phyloP scores from a whole-genome alignment of 208 protist genomes.

The Leishmania martiniquensis region DNA sequence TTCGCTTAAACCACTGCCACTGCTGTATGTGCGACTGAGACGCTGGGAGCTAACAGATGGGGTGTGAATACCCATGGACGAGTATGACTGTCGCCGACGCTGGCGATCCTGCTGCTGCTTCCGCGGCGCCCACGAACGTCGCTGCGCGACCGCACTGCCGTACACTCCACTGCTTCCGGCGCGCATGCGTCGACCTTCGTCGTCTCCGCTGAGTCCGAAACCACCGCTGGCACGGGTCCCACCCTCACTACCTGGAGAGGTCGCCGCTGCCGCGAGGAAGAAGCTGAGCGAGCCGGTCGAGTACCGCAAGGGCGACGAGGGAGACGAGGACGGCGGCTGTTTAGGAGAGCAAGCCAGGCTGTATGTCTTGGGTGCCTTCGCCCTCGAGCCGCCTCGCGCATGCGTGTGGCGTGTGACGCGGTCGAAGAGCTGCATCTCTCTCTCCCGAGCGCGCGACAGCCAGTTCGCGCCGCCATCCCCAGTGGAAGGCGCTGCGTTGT shows the following conservation, averaged over 20 bases:
- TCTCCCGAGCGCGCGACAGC: conserved; percentile 15
- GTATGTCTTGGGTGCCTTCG: neutral
- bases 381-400: neutral
- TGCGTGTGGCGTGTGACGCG: conserved; percentile 26
- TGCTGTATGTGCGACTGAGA: neutral
- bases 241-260: neutral
- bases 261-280: conserved; percentile 3
- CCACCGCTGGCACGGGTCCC: neutral
- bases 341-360: neutral
- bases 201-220: neutral
- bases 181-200: neutral
- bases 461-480: neutral
- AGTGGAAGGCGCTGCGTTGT: neutral
- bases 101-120: conserved; percentile 13
- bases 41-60: neutral
- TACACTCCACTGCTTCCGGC: conserved; percentile 18
- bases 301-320: conserved; percentile 11
- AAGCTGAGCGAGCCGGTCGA: conserved; percentile 32
- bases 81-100: conserved; percentile 1
- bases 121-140: conserved; percentile 31
- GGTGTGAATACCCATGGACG: neutral
- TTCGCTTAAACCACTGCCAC: conserved; percentile 2
- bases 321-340: conserved; percentile 1
- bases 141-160: conserved; percentile 24
- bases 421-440: conserved; percentile 25